These are phyloP conservation scores for Parietaria judaica DNA, from an alignment of 306 rosid genomes.

Conservation along the genomic window DNA sequence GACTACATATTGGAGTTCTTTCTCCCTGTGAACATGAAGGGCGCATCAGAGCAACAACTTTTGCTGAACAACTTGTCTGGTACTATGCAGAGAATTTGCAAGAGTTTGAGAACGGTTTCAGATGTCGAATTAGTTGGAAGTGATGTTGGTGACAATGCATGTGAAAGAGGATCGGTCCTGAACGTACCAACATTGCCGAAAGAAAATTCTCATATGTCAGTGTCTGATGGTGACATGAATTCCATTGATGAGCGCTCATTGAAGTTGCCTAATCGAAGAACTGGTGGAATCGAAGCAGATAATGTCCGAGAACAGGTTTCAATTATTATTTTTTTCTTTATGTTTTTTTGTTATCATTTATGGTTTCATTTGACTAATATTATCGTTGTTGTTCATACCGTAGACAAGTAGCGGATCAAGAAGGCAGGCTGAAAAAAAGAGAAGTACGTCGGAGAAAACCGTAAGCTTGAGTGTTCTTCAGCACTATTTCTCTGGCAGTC, in stretches of 20 bases:
- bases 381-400: conserved; percentile 1
- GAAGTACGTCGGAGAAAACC: conserved; percentile 55
- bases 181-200: conserved; percentile 18
- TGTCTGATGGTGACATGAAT: conserved; percentile 31
- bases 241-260: conserved; percentile 27
- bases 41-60: conserved; percentile 70
- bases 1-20: conserved; percentile 85
- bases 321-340: neutral
- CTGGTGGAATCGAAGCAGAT: conserved; percentile 33
- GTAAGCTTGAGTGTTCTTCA: conserved; percentile 83
- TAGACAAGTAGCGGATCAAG: conserved; percentile 40
- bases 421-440: conserved; percentile 46
- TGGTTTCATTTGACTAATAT: conserved; percentile 13
- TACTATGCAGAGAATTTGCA: conserved; percentile 81
- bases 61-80: conserved; percentile 68
- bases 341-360: conserved; percentile 7
- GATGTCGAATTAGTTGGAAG: conserved; percentile 38
- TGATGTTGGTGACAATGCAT: conserved; percentile 20
- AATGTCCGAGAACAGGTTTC: conserved; percentile 36
- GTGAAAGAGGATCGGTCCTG: conserved; percentile 23
- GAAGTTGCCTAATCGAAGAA: conserved; percentile 21
- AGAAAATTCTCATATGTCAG: conserved; percentile 31
- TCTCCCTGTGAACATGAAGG: conserved; percentile 67
- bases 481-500: conserved; percentile 84
- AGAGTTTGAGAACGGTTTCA: conserved; percentile 73